Base-by-base conservation (phyloP, 2,329 filamentous ascomycete species). In the Cadophora malorum region DNA sequence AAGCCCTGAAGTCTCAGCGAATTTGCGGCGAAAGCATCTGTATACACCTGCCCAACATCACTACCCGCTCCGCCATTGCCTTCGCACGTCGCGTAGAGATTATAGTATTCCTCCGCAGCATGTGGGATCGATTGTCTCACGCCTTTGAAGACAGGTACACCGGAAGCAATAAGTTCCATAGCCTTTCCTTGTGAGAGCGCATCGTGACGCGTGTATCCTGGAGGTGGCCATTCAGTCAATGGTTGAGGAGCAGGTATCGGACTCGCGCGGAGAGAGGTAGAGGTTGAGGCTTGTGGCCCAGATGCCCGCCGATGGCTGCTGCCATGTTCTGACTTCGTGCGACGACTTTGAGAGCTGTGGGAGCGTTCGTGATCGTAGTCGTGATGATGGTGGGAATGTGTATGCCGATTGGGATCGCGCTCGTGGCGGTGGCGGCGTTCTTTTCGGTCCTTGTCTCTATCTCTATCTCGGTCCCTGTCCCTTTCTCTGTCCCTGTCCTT, bases 171-270 rank as follows among this genome's bases (percentile, higher is more conserved):
- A 67, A 88, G 80, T 60, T 87, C 83, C 79, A 84, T 83, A 10
- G 88, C 88, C 59, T 84, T 82, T 53, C 81, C 82, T 19, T 85
- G 82, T 0, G 83, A 79, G 9, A 90, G 80, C 68, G 86, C 83
- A 47, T 85, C 84, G 28, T 82, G 76, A 53, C 75, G 79, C 12
- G 81, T 79, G 59, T 88, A 77, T 61, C 83, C 84, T 12, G 80
- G 78, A 0, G 88, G 88, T 21, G 88, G 88, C 88, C 88, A 90
- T 73, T 83, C 79, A 1, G 82, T 83, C 67, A 86, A 76, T 5
- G 83, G 81, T 8, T 64, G 58, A 23, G 62, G 64, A 38, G 56
- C 49, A 55, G 63, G 63, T 4, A 65, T 68, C 4, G 61, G 53
- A 41, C 56, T 71, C 33, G 59, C 38, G 31, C 60, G 60, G 31